phyloP scores from a whole-genome alignment of 352 stramenopile genomes.

The Phytophthora sansomeana region DNA sequence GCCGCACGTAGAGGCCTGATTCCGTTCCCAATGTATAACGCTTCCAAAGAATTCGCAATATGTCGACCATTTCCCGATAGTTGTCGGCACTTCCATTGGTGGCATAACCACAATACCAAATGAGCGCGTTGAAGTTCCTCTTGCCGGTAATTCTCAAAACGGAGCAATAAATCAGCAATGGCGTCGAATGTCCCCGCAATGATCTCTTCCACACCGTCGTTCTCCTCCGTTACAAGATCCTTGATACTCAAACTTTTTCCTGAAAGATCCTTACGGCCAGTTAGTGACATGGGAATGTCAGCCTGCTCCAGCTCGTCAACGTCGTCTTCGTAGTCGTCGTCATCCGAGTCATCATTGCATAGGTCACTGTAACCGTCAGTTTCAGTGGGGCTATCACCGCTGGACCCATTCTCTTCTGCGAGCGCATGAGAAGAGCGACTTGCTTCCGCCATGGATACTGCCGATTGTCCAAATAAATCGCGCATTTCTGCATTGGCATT shows the following conservation, averaged over 20 bases:
- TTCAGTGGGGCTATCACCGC: slow-evolving; percentile 22
- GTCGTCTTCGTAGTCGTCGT: slow-evolving; percentile 57
- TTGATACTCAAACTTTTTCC: slow-evolving; percentile 46
- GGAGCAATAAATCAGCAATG: slow-evolving; percentile 66
- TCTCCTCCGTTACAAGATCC: slow-evolving; percentile 64
- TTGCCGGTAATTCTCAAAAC: slow-evolving; percentile 60
- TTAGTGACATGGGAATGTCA: slow-evolving; percentile 64
- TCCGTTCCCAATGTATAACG: slow-evolving; percentile 32
- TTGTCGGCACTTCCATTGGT: slow-evolving; percentile 32
- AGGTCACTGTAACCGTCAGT: slow-evolving; percentile 35
- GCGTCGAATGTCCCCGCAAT: slow-evolving; percentile 72
- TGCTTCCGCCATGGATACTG: slow-evolving; percentile 52
- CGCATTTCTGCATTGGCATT: slow-evolving; percentile 49
- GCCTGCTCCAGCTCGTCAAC: slow-evolving; percentile 49
- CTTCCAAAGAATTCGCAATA: slow-evolving; percentile 51
- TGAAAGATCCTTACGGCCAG: slow-evolving; percentile 36
- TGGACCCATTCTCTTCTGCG: slow-evolving; percentile 29
- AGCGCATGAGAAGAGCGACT: slow-evolving; percentile 38
- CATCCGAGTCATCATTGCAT: slow-evolving; percentile 46
- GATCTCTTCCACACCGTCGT: slow-evolving; percentile 59
- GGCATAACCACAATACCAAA: slow-evolving; percentile 69
- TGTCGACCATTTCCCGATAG: slow-evolving; percentile 57
- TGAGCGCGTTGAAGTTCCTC: slow-evolving; percentile 71
- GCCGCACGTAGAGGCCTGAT: slow-evolving; percentile 60
- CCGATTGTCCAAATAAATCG: slow-evolving; percentile 80